A percentile compares a stretch with the other conserved stretches of the same genome.
Evolutionary conservation across 225 moss, liverwort and hornwort genomes (phyloP).

Genomic region (Climacium dendroides): DNA sequence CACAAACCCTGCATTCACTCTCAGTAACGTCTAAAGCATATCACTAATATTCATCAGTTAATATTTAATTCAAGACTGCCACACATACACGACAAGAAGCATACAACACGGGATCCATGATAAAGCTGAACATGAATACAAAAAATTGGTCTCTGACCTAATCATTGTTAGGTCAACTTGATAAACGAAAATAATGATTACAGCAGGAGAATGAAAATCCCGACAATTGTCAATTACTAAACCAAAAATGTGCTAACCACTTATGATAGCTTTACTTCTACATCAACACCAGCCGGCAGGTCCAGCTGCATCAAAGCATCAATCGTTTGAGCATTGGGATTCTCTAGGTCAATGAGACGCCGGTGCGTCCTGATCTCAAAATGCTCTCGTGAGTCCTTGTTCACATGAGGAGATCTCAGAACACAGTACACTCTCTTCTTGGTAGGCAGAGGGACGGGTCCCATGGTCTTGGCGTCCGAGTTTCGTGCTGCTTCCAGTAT

Average conservation of each 20-base stretch:
- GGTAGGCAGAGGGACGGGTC: slow-evolving; percentile 86
- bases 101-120: not conserved
- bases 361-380: slow-evolving; percentile 59
- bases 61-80: not conserved
- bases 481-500: slow-evolving; percentile 91
- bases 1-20: not conserved
- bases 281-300: slow-evolving; percentile 55
- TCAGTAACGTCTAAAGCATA: not conserved
- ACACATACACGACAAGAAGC: not conserved
- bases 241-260: slow-evolving; percentile 3
- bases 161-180: not conserved
- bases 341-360: slow-evolving; percentile 79
- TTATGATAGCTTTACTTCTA: slow-evolving; percentile 35
- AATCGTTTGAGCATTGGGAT: slow-evolving; percentile 87
- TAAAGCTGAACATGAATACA: not conserved
- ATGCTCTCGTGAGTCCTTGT: slow-evolving; percentile 76
- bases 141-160: not conserved
- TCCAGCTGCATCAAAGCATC: slow-evolving; percentile 99
- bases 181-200: slow-evolving; percentile 2
- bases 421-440: slow-evolving; percentile 83
- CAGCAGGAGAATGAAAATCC: slow-evolving; percentile 1
- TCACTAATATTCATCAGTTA: not conserved
- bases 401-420: slow-evolving; percentile 73
- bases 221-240: not conserved
- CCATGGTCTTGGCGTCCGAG: slow-evolving; percentile 72